phyloP scores from a whole-genome alignment of 1,139 yeast genomes.

The Pichia sp. region DNA sequence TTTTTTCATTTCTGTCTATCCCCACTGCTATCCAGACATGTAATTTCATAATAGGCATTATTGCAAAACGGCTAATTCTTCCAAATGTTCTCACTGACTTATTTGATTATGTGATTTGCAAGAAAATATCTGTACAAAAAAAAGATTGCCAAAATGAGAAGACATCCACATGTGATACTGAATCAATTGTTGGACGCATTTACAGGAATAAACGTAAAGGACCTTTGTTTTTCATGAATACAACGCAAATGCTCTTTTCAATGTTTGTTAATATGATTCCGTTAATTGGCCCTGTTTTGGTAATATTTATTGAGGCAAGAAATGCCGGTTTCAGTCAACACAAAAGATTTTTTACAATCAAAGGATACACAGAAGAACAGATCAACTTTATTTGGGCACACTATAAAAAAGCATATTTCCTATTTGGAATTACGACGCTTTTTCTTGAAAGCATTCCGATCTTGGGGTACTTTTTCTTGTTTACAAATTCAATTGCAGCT shows the following conservation, averaged over 20 bases:
- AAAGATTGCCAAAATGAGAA: no score
- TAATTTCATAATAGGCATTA: constrained; percentile 39
- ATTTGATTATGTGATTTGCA: constrained; percentile 46
- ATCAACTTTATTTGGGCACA: constrained; percentile 20
- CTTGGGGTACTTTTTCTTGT: constrained; percentile 50
- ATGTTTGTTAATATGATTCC: constrained; percentile 45
- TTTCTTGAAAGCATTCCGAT: constrained; percentile 55
- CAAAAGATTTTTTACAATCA: constrained; percentile 50
- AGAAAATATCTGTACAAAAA: no score
- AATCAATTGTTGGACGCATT: no score
- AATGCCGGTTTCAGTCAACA: constrained; percentile 50
- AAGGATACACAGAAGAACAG: constrained; percentile 41
- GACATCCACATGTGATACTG: no score
- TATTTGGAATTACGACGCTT: constrained; percentile 53
- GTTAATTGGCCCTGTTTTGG: constrained; percentile 49
- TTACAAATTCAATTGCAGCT: constrained; percentile 63
- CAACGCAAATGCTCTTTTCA: no score
- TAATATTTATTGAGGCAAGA: constrained; percentile 49
- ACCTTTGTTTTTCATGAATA: no score
- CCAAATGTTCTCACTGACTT: constrained; percentile 48
- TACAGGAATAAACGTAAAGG: no score
- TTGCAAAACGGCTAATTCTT: constrained; percentile 43
- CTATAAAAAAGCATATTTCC: constrained; percentile 16
- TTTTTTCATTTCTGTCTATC: constrained; percentile 27
- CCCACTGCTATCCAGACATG: constrained; percentile 42